Evolutionary conservation across 805 yeast genomes (phyloP).

Genomic region (Lipomyces mesembrius): DNA sequence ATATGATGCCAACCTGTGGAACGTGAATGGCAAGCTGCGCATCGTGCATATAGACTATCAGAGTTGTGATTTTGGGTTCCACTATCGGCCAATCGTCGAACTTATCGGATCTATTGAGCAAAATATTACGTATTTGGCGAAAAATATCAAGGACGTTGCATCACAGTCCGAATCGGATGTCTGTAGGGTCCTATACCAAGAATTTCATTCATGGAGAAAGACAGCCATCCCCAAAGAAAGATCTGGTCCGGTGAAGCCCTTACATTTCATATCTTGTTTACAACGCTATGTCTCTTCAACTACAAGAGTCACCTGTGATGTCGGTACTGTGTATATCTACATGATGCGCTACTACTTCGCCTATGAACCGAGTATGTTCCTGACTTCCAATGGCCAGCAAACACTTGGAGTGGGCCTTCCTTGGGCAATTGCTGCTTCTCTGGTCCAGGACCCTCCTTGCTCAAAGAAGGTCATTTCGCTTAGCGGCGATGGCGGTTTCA

Average conservation of each 20-base stretch:
- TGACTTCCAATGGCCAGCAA: neutral
- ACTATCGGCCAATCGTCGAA: neutral
- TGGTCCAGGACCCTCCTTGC: neutral
- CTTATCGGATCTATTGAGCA: neutral
- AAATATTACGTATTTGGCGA: neutral
- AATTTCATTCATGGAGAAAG: neutral
- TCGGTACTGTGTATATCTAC: neutral
- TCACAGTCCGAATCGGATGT: neutral
- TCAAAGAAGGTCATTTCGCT: neutral
- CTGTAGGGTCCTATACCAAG: neutral
- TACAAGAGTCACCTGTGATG: neutral
- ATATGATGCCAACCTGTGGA: slow-evolving; percentile 1
- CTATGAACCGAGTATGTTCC: neutral
- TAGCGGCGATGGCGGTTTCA: neutral
- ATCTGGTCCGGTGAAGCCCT: neutral
- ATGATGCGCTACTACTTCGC: slow-evolving; percentile 2
- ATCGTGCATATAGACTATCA: neutral
- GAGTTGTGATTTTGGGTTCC: neutral
- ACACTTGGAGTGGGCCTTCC: slow-evolving; percentile 1
- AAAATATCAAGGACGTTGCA: neutral
- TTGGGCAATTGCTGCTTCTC: neutral
- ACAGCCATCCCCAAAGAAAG: neutral
- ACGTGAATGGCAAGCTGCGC: neutral
- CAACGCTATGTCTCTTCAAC: neutral
- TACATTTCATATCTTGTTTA: neutral